phyloP scores from a whole-genome alignment of 768 basidiomycete genomes.

The Strobilomyces echinocephalus region DNA sequence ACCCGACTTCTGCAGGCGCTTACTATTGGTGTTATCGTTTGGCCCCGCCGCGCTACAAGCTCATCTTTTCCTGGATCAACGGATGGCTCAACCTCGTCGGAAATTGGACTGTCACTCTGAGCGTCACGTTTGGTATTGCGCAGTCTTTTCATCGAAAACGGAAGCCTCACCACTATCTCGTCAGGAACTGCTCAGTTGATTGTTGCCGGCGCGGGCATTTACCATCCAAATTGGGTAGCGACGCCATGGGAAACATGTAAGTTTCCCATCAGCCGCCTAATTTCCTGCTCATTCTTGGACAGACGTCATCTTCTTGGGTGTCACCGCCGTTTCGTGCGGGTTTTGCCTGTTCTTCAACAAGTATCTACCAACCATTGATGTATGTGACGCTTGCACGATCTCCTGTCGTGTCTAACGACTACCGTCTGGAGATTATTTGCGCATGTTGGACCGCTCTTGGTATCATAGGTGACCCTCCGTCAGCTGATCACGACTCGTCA shows the following conservation, averaged over 20 bases:
- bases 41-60: conserved; percentile 45
- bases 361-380: conserved; percentile 47
- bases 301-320: conserved; percentile 56
- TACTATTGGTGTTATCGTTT: conserved; percentile 67
- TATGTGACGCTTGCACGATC: conserved; percentile 17
- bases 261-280: conserved; percentile 5
- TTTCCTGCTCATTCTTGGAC: conserved; percentile 1
- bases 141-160: neutral
- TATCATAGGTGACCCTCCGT: conserved; percentile 38
- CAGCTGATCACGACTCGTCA: neutral
- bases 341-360: conserved; percentile 56
- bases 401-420: neutral
- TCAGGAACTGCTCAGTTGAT: conserved; percentile 56
- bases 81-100: conserved; percentile 68
- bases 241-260: conserved; percentile 58
- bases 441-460: conserved; percentile 62
- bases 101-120: conserved; percentile 64
- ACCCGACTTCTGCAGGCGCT: conserved; percentile 57
- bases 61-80: conserved; percentile 59
- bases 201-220: conserved; percentile 56
- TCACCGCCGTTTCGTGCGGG: conserved; percentile 42
- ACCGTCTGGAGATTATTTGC: conserved; percentile 43
- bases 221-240: conserved; percentile 52
- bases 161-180: neutral
- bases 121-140: conserved; percentile 52